Evolutionary conservation across 2,329 filamentous ascomycete species (phyloP), one percentile per base, ranked within the genome.

Genomic region (Onygenales sp.): DNA sequence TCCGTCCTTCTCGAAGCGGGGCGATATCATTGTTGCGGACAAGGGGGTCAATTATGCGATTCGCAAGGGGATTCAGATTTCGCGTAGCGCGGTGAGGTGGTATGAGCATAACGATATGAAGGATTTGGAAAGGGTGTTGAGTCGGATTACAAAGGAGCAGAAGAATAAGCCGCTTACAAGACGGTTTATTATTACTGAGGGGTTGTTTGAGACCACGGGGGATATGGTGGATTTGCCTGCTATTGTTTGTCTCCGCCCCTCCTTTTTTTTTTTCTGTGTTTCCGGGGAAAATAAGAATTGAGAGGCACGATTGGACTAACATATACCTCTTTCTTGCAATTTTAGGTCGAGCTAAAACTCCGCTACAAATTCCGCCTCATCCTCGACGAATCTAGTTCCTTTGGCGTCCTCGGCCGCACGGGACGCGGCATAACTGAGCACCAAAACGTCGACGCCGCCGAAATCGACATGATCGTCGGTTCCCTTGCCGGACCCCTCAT

Each of bases 331-430:
- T 33, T 50, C 57, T 33, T 21, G 33, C 53, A 6, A 10, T 14
- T 48, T 3, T 59, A 88, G 86, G 78, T 97, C 58, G 92, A 95
- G 67, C 78, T 98, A 61, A 96, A 96, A 73, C 84, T 91, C 61
- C 88, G 87, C 69, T 96, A 97, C 80, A 98, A 96, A 74, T 98
- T 97, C 76, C 89, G 93, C 63, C 82, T 98, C 53, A 95, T 97
- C 59, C 83, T 98, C 39, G 93, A 98, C 69, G 93, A 98, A 75
- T 95, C 91, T 1, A 95, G 88, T 86, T 96, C 91, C 1, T 98
- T 97, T 67, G 94, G 92, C 56, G 87, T 97, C 14, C 80, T 98
- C 4, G 93, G 93, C 47, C 82, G 90, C 57, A 95, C 89, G 31
- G 94, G 93, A 17, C 85, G 90, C 51, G 93, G 93, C 55, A 78